Base-by-base conservation (phyloP, 495 filamentous ascomycete genomes). In the Annulohypoxylon nitens region DNA sequence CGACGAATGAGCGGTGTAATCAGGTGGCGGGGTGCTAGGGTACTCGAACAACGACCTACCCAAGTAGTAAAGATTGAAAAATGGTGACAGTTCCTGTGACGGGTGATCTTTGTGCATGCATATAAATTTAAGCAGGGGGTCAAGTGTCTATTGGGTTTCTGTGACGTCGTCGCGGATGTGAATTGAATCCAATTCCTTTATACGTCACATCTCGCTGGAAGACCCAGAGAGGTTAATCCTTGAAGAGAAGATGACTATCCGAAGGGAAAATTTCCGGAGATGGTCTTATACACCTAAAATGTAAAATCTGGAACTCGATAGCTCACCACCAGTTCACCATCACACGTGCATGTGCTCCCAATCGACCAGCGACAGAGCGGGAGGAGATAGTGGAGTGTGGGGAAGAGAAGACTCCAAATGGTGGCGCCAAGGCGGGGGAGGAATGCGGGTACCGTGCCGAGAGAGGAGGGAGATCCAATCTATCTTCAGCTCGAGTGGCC, bases 351-450 rank as follows among this genome's bases (percentile, higher is more conserved):
- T 25, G 39, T 43, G 18, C 20, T 25, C 11, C 20, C 20, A 43
- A 26, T 37, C 16, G 30, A 33, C 53, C 26, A 57, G 30, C 51
- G 30, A 55, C 41, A 33, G 50, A 57, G 39, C 18, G 50, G 20
- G 60, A 63, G 50, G 43, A 50, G 16, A 25, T 39, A 33, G 67
- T 47, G 67, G 66, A 74, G 71, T 74, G 62, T 70, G 66, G 71
- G 71, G 62, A 62, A 61, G 51, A 54, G 43, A 58, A 9, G 20
- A 43, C 39, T 43, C 39, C 39, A 43, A 43, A 16, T 53, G 33
- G 41, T 36, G n/a, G 33, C 25, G 67, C 71, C 71, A 74, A 74
- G 71, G 43, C 71, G 67, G 71, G 65, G 71, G 71, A 48, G 66
- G 37, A 45, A 45, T 70, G 62, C 67, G 66, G 47, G 36, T 70